Conservation (phyloP, 139 green algal genomes). For the Coelastrella sp. region DNA sequence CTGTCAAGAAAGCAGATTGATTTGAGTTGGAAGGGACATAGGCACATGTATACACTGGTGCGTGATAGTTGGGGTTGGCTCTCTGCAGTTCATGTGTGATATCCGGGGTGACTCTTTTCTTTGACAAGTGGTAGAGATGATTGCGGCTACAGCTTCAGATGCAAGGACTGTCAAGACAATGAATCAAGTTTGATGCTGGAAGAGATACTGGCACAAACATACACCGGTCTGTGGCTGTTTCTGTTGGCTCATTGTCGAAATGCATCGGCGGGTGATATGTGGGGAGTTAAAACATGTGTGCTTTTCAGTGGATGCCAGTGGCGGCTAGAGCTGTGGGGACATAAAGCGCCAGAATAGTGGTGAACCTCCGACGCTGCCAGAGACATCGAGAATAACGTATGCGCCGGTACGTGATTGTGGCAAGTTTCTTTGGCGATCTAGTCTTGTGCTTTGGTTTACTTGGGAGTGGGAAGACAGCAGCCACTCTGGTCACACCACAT, state of each 20-base stretch:
- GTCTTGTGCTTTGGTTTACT: too few species aligned
- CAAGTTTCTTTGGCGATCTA: too few species aligned
- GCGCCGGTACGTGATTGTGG: conserved; percentile 72
- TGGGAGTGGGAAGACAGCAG: too few species aligned
- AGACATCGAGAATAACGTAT: conserved; percentile 91
- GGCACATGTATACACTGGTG: conserved; percentile 94
- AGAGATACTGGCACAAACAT: conserved; percentile 93
- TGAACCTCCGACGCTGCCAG: conserved; percentile 78
- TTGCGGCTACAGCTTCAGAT: conserved; percentile 97
- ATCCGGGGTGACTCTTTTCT: too few species aligned
- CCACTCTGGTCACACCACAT: too few species aligned
- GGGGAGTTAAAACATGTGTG: too few species aligned
- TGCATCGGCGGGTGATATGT: too few species aligned
- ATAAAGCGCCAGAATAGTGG: conserved; percentile 89
- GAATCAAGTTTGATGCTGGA: conserved; percentile 74
- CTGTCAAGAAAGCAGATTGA: conserved; percentile 92
- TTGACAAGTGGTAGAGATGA: too few species aligned
- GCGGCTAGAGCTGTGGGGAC: conserved; percentile 98
- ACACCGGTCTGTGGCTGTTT: conserved; percentile 73
- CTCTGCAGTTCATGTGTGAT: too few species aligned
- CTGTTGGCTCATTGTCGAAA: too few species aligned
- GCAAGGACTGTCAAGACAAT: conserved; percentile 96
- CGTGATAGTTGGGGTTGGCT: too few species aligned
- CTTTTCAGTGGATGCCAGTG: conserved; percentile 49
- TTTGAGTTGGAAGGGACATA: conserved; percentile 81